Conservation (phyloP, 2,329 filamentous ascomycete genomes). For the Capronia americana region DNA sequence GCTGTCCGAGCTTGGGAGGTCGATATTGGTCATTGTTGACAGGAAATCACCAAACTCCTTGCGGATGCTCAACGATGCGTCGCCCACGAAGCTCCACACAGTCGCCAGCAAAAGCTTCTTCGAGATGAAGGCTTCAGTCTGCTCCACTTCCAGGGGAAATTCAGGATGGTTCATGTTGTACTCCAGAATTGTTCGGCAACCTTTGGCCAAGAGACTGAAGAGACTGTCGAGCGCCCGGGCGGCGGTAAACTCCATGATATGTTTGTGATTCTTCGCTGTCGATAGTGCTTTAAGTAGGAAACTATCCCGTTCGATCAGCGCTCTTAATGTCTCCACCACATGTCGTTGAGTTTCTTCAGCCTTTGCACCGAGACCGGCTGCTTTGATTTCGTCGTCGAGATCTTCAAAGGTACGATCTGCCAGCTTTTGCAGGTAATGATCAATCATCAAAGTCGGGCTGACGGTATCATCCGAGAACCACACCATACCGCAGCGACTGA, state of each 20-base stretch:
- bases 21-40: constrained; percentile 80
- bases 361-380: constrained; percentile 77
- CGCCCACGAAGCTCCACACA: constrained; percentile 94
- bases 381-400: constrained; percentile 87
- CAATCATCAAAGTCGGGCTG: constrained; percentile 87
- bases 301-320: constrained; percentile 76
- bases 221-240: constrained; percentile 89
- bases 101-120: constrained; percentile 93
- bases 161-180: constrained; percentile 95
- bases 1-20: constrained; percentile 79
- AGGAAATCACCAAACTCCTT: constrained; percentile 89
- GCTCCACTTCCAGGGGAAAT: constrained; percentile 88
- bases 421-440: constrained; percentile 85
- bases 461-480: constrained; percentile 99
- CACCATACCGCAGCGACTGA: constrained; percentile 99
- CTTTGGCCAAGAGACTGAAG: constrained; percentile 95
- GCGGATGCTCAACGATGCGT: constrained; percentile 86
- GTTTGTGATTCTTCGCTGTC: constrained; percentile 77
- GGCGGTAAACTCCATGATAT: constrained; percentile 98
- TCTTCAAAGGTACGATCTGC: constrained; percentile 88
- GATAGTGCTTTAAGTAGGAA: constrained; percentile 80
- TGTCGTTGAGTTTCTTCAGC: constrained; percentile 78
- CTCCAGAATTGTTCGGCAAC: constrained; percentile 88
- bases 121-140: constrained; percentile 84
- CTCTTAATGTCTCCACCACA: constrained; percentile 78